phyloP scores from a whole-genome alignment of 768 basidiomycete species.

The Podaxis rugospora region DNA sequence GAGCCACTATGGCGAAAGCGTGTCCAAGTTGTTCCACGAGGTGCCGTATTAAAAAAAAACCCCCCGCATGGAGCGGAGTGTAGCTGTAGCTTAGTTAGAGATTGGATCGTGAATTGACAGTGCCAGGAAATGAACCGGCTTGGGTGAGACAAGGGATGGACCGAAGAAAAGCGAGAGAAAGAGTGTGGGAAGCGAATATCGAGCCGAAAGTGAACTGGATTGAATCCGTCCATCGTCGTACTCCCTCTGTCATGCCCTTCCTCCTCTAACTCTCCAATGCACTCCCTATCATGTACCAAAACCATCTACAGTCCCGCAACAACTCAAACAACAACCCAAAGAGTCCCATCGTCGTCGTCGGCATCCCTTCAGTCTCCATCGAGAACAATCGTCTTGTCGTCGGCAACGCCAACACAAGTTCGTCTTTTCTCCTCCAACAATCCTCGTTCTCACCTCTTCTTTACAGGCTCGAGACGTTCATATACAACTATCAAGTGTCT shows the following conservation, averaged over 20 bases:
- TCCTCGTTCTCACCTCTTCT: constrained; percentile 11
- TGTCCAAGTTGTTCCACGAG: constrained; percentile 85
- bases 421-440: constrained; percentile 26
- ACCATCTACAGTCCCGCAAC: constrained; percentile 27
- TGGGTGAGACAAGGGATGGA: constrained; percentile 3
- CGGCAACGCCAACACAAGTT: constrained; percentile 68
- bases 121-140: constrained; percentile 1
- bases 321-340: constrained; percentile 21
- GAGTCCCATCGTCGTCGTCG: constrained; percentile 51
- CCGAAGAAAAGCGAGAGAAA: constrained; percentile 11
- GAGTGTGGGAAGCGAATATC: constrained; percentile 14
- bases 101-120: constrained; percentile 18
- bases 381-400: constrained; percentile 66
- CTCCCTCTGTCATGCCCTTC: constrained; percentile 19
- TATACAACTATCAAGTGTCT: constrained; percentile 96
- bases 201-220: constrained; percentile 13
- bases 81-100: constrained; percentile 12
- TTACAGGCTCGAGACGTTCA: constrained; percentile 73
- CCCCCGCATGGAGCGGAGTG: constrained; percentile 17
- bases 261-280: constrained; percentile 38
- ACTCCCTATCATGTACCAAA: constrained; percentile 56
- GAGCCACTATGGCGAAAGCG: constrained; percentile 96
- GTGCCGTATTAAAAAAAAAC: constrained; percentile 65
- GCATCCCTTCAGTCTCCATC: constrained; percentile 74
- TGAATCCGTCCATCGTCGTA: constrained; percentile 11